These are phyloP conservation scores for Populus hybrid DNA, from an alignment of 441 rosid species.

Conservation along the genomic window DNA sequence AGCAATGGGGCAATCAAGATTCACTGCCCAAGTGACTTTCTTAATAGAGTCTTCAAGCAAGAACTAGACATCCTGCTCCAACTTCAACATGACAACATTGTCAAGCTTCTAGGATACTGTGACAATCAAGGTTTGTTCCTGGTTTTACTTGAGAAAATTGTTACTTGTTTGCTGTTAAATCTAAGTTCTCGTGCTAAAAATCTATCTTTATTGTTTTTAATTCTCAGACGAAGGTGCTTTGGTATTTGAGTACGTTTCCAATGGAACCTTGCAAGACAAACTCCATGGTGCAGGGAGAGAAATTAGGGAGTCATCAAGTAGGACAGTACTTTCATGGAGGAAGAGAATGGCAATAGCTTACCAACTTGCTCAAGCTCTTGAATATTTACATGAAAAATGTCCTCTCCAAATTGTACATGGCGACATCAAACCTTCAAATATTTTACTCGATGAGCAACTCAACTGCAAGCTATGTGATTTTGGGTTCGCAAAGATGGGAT, in stretches of 20 bases:
- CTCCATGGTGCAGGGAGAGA: constrained; percentile 36
- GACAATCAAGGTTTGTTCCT: constrained; percentile 47
- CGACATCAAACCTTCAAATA: constrained; percentile 73
- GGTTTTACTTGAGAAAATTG: background rate
- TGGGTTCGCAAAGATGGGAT: constrained; percentile 80
- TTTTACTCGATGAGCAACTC: constrained; percentile 63
- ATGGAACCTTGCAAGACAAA: constrained; percentile 67
- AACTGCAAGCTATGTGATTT: constrained; percentile 83
- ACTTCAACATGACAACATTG: constrained; percentile 61
- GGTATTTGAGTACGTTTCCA: constrained; percentile 60
- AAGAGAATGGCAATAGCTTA: constrained; percentile 54
- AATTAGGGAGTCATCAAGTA: background rate
- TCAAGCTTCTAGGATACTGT: constrained; percentile 71
- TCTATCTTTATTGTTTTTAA: background rate
- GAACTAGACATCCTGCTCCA: constrained; percentile 69
- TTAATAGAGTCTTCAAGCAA: constrained; percentile 52
- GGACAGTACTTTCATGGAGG: constrained; percentile 49
- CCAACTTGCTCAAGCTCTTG: constrained; percentile 67
- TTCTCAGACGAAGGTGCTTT: constrained; percentile 62
- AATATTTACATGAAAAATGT: constrained; percentile 70
- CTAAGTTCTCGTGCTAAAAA: background rate
- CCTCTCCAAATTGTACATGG: constrained; percentile 71
- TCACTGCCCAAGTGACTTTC: constrained; percentile 51
- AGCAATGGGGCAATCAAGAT: constrained; percentile 59
- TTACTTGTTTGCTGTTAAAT: background rate